These are phyloP conservation scores for Eimeria praecox DNA, from an alignment of 169 alveolate genomes.

Conservation along the genomic window DNA sequence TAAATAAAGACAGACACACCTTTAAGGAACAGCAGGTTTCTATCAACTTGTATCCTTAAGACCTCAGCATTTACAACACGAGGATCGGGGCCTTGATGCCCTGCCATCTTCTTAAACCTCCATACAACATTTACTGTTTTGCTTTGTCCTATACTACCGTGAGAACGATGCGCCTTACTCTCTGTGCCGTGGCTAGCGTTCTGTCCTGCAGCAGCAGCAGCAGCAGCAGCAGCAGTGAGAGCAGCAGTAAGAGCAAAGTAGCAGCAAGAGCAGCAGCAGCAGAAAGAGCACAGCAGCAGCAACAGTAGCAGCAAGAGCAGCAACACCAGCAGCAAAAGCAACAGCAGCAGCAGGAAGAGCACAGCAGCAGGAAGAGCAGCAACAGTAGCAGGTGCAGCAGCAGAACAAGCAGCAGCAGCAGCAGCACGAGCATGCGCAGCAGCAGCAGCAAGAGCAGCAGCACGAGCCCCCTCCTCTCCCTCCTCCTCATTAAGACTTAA, in stretches of 20 bases:
- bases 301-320: neutral
- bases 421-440: too few species aligned
- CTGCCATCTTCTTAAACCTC: constrained; percentile 92
- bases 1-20: too few species aligned
- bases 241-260: neutral
- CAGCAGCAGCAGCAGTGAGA: neutral
- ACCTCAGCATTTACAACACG: constrained; percentile 90
- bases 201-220: constrained; percentile 64
- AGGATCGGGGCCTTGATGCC: constrained; percentile 93
- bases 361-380: neutral
- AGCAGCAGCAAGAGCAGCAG: too few species aligned
- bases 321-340: neutral
- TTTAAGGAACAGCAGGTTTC: constrained; percentile 85
- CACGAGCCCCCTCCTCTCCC: too few species aligned
- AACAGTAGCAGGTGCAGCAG: too few species aligned
- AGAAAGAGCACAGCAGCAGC: constrained; percentile 13
- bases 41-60: constrained; percentile 89
- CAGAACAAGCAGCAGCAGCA: too few species aligned
- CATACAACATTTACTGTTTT: constrained; percentile 90
- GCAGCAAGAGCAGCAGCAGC: neutral
- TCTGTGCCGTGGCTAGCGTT: constrained; percentile 91
- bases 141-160: constrained; percentile 92
- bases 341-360: neutral
- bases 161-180: constrained; percentile 91
- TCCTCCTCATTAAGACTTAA: too few species aligned